Conservation (phyloP, 1,139 yeast species). For the Trichomonascaceae sp. region DNA sequence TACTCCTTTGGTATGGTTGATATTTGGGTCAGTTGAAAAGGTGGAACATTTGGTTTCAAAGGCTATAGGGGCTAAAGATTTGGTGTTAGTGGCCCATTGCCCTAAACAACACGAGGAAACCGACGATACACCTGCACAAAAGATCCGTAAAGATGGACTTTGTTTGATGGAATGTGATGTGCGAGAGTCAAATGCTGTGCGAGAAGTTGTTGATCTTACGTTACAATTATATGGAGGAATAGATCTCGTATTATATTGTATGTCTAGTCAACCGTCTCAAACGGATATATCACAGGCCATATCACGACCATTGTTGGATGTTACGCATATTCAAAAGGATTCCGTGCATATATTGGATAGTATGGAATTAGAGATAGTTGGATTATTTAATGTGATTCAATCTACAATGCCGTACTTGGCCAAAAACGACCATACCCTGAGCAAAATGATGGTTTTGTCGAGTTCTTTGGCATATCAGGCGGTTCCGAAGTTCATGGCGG, state of each 20-base stretch:
- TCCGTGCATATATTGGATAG: conserved; percentile 8
- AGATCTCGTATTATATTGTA: conserved; percentile 14
- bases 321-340: conserved; percentile 12
- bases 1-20: conserved; percentile 6
- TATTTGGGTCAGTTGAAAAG: conserved; percentile 3
- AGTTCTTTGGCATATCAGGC: conserved; percentile 18
- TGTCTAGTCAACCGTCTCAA: conserved; percentile 11
- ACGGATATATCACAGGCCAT: conserved; percentile 1
- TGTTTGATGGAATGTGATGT: conserved; percentile 7
- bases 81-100: conserved; percentile 8
- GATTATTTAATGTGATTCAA: conserved; percentile 13
- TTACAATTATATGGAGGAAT: conserved; percentile 12
- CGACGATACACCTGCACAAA: not conserved
- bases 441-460: conserved; percentile 11
- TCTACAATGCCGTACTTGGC: conserved; percentile 12
- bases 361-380: conserved; percentile 12
- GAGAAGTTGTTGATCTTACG: conserved; percentile 11
- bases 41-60: not conserved
- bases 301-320: conserved; percentile 2
- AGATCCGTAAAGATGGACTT: not conserved
- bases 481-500: conserved; percentile 17
- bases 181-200: conserved; percentile 8
- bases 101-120: not conserved
- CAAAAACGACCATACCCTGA: not conserved
- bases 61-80: not conserved